Base-by-base conservation (phyloP, 805 yeast genomes). In the Candida vartiovaarae region DNA sequence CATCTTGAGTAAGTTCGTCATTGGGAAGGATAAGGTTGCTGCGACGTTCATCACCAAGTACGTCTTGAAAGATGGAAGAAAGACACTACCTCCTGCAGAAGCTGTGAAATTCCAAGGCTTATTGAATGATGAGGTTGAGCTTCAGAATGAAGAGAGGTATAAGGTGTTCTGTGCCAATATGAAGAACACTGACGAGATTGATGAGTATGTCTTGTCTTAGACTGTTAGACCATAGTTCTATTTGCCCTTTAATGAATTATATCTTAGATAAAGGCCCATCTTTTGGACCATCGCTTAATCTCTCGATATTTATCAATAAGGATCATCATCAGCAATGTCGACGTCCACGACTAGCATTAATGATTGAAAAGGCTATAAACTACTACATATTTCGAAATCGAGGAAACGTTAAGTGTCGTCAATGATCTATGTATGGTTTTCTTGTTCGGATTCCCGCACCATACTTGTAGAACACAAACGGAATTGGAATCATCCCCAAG, bases 61-160 rank as follows among this genome's bases (percentile, higher is more conserved):
- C 52, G 95, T 90, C 3, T 74, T 89, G 57, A 90, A 89, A 65
- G 71, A 76, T 48, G 87, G 86, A 29, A 71, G 95, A 54, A 74
- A 76, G 56, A 89, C 97, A 0, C 73, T 90, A 38, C 59, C 70
- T 5, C 96, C 96, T 2, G 65, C 56, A 20, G 82, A 74, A 4
- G 80, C 80, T 4, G 52, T 88, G 24, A 66, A 69, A 49, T 66
- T 65, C 34, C 73, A 80, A 54, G 88, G 84, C 0, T 59, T 80
- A 27, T 74, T 69, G 57, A 74, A 67, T 43, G 79, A 74, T 1
- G 75, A 72, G 42, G 78, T 71, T 26, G 78, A 67, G 45, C 52
- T 48, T 32, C 57, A 71, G 35, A 67, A 73, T 38, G 51, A 51
- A 6, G 57, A 61, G 40, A 76, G 78, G 52, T 63, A 67, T 41